Base-by-base conservation (phyloP, 192 early-diverging fungal species). In the Funneliformis mosseae region DNA sequence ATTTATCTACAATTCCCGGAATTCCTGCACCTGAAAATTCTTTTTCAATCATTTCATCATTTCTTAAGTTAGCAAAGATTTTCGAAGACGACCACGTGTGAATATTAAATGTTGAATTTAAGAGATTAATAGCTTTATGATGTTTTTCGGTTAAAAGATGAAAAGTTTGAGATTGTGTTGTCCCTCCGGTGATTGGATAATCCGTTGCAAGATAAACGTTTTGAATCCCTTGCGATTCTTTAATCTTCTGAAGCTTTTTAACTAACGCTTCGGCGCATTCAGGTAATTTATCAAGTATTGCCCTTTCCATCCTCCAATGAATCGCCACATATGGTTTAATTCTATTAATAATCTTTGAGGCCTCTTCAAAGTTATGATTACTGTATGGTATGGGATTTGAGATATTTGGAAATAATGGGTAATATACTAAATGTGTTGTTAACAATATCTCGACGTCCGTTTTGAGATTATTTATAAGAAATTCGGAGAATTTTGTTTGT, bases 161-260 rank as follows among this genome's bases (percentile, higher is more conserved):
- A 23, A 70, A 70, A 8, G 69, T 71, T 39, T 42, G 21, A n/a
- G 69, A 77, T 41, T 76, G 67, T 3, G 27, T 45, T 33, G 42
- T 41, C 5, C 59, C 43, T 5, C 76, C 76, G 27, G n/a, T 16
- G 33, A 73, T 28, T 11, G 64, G 76, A 77, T 79, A 82, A 69
- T 82, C 81, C 8, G 81, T 82, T n/a, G 81, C 81, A 9, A 82
- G 43, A 63, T 82, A 82, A 43, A 79, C 46, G 39, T 79, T 82
- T 50, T 39, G 8, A 43, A 82, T 72, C 25, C 42, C 42, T 7
- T 74, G 4, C 18, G 23, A 39, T 38, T 45, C 21, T 27, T 61
- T 67, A 14, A 82, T 5, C 14, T 60, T 16, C 11, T 45, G 0
- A 2, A 82, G 8, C 18, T 55, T 39, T 63, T 55, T 46, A 10